These are phyloP conservation scores for Talinum fruticosum DNA, from an alignment of 148 eudicot species.

Conservation along the genomic window DNA sequence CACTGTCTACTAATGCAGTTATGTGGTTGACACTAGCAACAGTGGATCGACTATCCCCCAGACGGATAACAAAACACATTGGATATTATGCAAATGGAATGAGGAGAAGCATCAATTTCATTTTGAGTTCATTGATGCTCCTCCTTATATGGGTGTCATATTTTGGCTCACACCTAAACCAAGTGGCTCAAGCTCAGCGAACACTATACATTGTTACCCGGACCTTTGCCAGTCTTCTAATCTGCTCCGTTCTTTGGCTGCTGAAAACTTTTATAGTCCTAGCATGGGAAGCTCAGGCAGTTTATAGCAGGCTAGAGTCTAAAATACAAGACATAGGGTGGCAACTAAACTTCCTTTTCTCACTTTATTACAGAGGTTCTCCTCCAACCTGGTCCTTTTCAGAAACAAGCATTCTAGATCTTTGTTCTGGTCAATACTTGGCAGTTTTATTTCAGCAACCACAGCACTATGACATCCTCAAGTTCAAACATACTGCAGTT, in stretches of 20 bases:
- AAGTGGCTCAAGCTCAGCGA: neutral
- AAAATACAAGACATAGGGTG: neutral
- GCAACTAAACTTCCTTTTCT: neutral
- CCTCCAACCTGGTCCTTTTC: too few relatives aligned
- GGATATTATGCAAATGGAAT: neutral
- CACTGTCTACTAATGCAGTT: neutral
- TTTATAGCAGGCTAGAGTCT: neutral
- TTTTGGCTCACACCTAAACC: neutral
- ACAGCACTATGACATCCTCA: too few relatives aligned
- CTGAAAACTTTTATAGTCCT: neutral
- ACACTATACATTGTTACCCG: neutral
- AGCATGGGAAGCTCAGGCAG: neutral
- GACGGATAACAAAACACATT: neutral
- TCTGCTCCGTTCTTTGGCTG: neutral
- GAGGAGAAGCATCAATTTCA: neutral
- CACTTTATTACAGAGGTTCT: too few relatives aligned
- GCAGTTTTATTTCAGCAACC: too few relatives aligned
- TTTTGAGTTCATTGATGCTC: neutral
- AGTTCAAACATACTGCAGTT: too few relatives aligned
- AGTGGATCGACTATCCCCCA: neutral
- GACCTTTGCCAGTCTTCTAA: neutral
- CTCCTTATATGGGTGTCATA: neutral
- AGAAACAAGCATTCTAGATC: too few relatives aligned
- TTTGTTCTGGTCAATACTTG: too few relatives aligned
- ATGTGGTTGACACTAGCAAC: neutral